Base-by-base conservation (phyloP, 441 rosid genomes). In the Pelargonium australe region DNA sequence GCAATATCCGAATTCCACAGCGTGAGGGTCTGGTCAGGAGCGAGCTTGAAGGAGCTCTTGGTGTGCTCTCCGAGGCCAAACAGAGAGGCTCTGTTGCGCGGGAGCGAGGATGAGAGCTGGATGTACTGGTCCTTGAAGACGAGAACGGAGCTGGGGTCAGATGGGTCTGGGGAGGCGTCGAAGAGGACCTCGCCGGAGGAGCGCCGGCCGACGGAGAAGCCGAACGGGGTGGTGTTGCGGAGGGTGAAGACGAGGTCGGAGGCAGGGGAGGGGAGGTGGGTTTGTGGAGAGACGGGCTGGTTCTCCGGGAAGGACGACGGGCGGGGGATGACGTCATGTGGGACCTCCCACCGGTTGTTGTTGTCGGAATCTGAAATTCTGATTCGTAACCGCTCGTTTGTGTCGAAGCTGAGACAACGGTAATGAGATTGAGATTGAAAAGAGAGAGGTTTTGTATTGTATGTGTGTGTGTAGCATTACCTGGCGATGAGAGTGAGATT, bases 51-150 rank as follows among this genome's bases (percentile, higher is more conserved):
- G 0, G 88, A 73, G n/a, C 68, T 76, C 81, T 87, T 86, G 7
- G 92, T 89, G 78, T 86, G 93, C 78, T 92, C 96, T 3, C 96
- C 93, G 2, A 92, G 79, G 5, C 98, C 95, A 49, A 87, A 89
- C 19, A 89, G 72, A 45, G 72, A 73, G 55, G 98, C 85, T 65
- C 83, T 75, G 34, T 73, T 37, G 16, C 6, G 47, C 0, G 96
- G 91, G 28, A 92, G 83, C 0, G 85, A 69, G 1, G 95, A 86
- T 17, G 86, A 79, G 65, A 92, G 81, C 53, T 86, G 90, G 43
- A 89, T 85, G 75, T 85, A 89, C 57, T 92, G 96, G 66, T 92
- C 91, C 81, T 89, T 89, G 76, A 85, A 89, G 60, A 88, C 71
- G 37, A 88, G 68, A 75, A 77, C 78, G 23, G 83, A 75, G 70